Evolutionary conservation across 1,139 yeast species (phyloP).

Genomic region (Lodderomyces orthopsilosis): DNA sequence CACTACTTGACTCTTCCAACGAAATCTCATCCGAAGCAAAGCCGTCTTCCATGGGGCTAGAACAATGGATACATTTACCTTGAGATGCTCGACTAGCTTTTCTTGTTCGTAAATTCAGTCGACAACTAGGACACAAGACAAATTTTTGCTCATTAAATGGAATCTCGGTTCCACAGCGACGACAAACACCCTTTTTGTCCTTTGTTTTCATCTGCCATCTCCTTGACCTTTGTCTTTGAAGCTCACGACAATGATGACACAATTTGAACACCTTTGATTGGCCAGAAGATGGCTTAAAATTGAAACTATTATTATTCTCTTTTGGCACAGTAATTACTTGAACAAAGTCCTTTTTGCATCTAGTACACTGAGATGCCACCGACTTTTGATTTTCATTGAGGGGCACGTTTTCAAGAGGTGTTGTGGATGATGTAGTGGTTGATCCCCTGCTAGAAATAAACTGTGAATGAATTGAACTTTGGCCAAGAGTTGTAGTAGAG

Average conservation of each 20-base stretch:
- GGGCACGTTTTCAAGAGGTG: neutral
- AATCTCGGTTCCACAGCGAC: slow-evolving; percentile 58
- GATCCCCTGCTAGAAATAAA: neutral
- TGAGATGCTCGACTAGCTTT: slow-evolving; percentile 59
- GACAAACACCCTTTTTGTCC: slow-evolving; percentile 59
- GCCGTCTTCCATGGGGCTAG: slow-evolving; percentile 51
- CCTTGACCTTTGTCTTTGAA: slow-evolving; percentile 60
- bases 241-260: slow-evolving; percentile 62
- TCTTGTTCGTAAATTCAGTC: slow-evolving; percentile 51
- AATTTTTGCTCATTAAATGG: slow-evolving; percentile 49
- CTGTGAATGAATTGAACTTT: neutral
- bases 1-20: neutral
- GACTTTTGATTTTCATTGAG: slow-evolving; percentile 11
- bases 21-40: slow-evolving; percentile 6
- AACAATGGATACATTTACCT: slow-evolving; percentile 67
- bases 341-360: slow-evolving; percentile 60
- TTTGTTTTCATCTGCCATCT: slow-evolving; percentile 65
- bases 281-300: slow-evolving; percentile 24
- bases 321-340: slow-evolving; percentile 44
- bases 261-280: slow-evolving; percentile 53
- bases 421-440: neutral
- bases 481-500: neutral
- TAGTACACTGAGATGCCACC: slow-evolving; percentile 37
- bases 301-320: slow-evolving; percentile 17
- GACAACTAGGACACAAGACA: slow-evolving; percentile 60